phyloP scores from a whole-genome alignment of 495 filamentous ascomycete species.

The Aspergillus saccharolyticus region DNA sequence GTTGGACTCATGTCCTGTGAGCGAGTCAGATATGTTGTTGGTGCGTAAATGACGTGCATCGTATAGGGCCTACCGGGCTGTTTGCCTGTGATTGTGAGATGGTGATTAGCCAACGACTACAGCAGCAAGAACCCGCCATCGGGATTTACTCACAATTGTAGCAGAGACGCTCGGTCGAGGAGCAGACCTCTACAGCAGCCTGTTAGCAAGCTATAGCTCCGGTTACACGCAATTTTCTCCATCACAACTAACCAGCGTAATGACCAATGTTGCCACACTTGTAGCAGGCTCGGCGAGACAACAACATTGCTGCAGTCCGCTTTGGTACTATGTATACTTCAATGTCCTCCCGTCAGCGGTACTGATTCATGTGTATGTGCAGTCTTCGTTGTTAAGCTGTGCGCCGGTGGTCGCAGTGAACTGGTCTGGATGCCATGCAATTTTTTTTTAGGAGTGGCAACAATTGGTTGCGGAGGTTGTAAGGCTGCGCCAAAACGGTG shows the following conservation, averaged over 20 bases:
- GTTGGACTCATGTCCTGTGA: constrained; percentile 91
- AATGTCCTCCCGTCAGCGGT: constrained; percentile 15
- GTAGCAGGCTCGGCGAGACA: constrained; percentile 97
- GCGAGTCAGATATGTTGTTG: constrained; percentile 30
- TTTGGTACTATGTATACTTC: constrained; percentile 4
- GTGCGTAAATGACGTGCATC: constrained; percentile 15
- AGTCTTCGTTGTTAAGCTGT: not conserved
- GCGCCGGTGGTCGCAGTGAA: constrained; percentile 1
- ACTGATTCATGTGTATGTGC: constrained; percentile 5
- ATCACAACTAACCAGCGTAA: constrained; percentile 66
- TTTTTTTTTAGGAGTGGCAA: not conserved
- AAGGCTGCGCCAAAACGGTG: not conserved
- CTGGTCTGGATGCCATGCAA: not conserved
- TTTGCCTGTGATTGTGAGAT: constrained; percentile 56
- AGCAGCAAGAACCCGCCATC: constrained; percentile 5
- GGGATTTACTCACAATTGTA: constrained; percentile 80
- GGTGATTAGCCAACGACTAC: constrained; percentile 21
- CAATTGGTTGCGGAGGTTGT: not conserved
- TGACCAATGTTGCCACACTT: constrained; percentile 99
- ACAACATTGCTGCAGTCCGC: constrained; percentile 67
- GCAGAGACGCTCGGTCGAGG: constrained; percentile 93
- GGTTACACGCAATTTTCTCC: not conserved
- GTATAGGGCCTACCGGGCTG: constrained; percentile 62
- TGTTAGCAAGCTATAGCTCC: constrained; percentile 16
- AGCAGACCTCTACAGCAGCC: constrained; percentile 73